These are phyloP conservation scores for Incumbomyces delicatus DNA, from an alignment of 2,329 filamentous ascomycete species.

Conservation along the genomic window DNA sequence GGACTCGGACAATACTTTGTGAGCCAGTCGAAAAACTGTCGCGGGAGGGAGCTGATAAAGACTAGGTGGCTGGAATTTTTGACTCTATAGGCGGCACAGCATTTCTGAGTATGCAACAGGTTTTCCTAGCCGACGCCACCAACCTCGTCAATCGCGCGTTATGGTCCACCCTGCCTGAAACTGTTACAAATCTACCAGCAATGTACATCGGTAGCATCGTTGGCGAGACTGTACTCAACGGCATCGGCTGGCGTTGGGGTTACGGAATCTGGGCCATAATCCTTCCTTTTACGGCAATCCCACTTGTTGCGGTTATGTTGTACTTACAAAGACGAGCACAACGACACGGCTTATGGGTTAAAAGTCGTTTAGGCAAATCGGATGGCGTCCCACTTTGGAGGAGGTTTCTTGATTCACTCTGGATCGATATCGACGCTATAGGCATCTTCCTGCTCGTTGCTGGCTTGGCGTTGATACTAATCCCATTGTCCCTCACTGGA, in stretches of 20 bases:
- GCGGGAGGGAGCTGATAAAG: slow-evolving; percentile 35
- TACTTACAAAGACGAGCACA: slow-evolving; percentile 45
- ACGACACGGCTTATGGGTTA: slow-evolving; percentile 29
- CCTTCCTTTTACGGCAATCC: slow-evolving; percentile 45
- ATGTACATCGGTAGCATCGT: slow-evolving; percentile 53
- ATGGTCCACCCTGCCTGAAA: slow-evolving; percentile 52
- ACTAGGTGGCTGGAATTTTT: slow-evolving; percentile 48
- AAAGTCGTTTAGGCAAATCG: too few species aligned
- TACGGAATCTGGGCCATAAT: slow-evolving; percentile 55
- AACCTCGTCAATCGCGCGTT: slow-evolving; percentile 52
- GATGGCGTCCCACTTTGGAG: slow-evolving; percentile 14
- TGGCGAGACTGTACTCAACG: slow-evolving; percentile 35
- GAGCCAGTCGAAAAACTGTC: slow-evolving; percentile 31
- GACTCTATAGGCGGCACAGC: slow-evolving; percentile 56
- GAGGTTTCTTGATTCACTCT: slow-evolving; percentile 36
- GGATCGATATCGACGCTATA: slow-evolving; percentile 42
- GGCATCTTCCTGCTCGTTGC: slow-evolving; percentile 43
- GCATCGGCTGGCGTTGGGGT: slow-evolving; percentile 51
- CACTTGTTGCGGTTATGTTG: slow-evolving; percentile 43
- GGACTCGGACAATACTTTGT: slow-evolving; percentile 33
- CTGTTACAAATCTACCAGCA: slow-evolving; percentile 50
- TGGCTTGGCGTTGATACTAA: slow-evolving; percentile 42
- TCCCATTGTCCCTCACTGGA: slow-evolving; percentile 49
- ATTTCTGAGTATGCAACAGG: slow-evolving; percentile 52
- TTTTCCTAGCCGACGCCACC: slow-evolving; percentile 54